Evolutionary conservation across 2,329 filamentous ascomycete species (phyloP).

Genomic region (Trichoderma sp.): DNA sequence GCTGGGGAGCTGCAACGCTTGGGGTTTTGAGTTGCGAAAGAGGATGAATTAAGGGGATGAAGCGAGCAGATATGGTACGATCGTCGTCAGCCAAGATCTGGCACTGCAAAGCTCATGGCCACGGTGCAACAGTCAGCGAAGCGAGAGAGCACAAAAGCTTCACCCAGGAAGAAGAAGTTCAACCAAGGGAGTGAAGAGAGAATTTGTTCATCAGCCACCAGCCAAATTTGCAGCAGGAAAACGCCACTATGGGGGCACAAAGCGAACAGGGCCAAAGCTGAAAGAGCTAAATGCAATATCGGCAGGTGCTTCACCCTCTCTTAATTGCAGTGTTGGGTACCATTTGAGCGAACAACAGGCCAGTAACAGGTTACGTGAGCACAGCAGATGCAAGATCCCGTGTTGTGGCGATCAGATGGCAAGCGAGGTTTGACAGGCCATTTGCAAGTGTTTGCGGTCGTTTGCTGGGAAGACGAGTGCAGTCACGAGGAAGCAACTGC

Average conservation of each 20-base stretch:
- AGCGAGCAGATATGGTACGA: not conserved
- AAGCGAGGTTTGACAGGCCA: not conserved
- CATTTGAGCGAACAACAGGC: not conserved
- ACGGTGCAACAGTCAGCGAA: not conserved
- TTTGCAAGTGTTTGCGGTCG: not conserved
- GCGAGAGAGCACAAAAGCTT: constrained; percentile 10
- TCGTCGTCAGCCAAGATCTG: not conserved
- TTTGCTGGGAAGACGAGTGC: not conserved
- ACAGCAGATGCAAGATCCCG: constrained; percentile 22
- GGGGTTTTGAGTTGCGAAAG: constrained; percentile 22
- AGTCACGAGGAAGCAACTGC: not conserved
- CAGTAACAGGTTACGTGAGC: constrained; percentile 5
- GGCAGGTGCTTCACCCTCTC: not conserved
- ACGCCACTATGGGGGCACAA: not conserved
- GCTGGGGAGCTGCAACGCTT: constrained; percentile 14
- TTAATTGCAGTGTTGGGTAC: not conserved
- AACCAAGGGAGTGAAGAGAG: not conserved
- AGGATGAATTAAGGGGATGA: not conserved
- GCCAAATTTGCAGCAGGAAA: not conserved
- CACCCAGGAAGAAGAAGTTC: too few relatives aligned
- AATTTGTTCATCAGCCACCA: not conserved
- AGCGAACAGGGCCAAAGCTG: not conserved
- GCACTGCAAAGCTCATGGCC: not conserved
- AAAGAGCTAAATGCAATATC: not conserved
- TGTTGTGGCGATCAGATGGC: not conserved